phyloP scores from a whole-genome alignment of 441 rosid species.

The Sinapis alba region DNA sequence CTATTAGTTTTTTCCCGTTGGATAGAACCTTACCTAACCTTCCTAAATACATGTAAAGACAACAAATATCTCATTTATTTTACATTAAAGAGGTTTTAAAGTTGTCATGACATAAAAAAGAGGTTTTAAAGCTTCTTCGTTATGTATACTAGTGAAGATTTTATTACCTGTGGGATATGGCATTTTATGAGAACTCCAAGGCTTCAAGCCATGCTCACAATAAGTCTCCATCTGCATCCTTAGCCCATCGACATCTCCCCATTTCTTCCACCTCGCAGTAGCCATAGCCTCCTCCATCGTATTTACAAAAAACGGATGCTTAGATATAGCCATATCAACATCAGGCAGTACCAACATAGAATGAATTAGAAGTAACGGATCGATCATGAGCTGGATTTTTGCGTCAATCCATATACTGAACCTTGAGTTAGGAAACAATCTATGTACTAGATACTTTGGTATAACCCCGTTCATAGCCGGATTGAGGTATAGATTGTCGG shows the following conservation, averaged over 20 bases:
- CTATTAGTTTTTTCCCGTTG: background rate
- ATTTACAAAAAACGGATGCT: constrained; percentile 66
- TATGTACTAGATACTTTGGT: constrained; percentile 78
- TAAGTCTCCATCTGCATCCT: constrained; percentile 86
- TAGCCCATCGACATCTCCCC: constrained; percentile 71
- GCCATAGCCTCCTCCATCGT: constrained; percentile 98
- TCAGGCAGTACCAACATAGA: constrained; percentile 56
- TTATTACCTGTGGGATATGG: constrained; percentile 80
- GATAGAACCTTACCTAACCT: constrained; percentile 15
- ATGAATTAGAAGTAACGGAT: constrained; percentile 78
- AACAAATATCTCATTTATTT: background rate
- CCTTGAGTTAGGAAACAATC: constrained; percentile 79
- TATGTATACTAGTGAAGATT: constrained; percentile 2
- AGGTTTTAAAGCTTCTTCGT: constrained; percentile 11
- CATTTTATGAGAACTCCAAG: constrained; percentile 74
- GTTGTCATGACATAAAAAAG: too few species aligned
- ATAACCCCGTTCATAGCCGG: constrained; percentile 89
- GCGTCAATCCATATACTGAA: constrained; percentile 93
- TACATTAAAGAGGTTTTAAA: background rate
- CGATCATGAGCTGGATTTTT: constrained; percentile 78
- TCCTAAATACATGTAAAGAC: background rate
- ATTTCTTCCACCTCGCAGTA: constrained; percentile 94
- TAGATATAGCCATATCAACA: constrained; percentile 80
- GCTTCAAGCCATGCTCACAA: constrained; percentile 79
- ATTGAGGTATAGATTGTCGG: constrained; percentile 47